Evolutionary conservation across 371 early-diverging fungal species (phyloP), one percentile per base, ranked within the genome.

Genomic region (Capillidium heterosporum): DNA sequence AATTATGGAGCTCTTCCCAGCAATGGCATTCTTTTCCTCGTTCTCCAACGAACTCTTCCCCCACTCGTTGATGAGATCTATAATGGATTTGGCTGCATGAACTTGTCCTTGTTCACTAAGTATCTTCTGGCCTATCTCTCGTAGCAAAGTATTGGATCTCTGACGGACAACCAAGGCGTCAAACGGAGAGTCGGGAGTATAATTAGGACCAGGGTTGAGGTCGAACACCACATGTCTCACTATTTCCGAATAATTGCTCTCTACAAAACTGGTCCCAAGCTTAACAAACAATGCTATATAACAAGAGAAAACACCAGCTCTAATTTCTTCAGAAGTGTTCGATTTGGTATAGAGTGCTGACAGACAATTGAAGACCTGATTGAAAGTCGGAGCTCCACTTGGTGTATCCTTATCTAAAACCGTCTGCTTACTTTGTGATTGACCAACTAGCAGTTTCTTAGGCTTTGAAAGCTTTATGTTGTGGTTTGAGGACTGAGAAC

Each of bases 1-100:
- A 8, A 84, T 68, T 27, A 82, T 60, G 0, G 77, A 71, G 48
- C 67, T 74, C 60, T 72, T 85, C 13, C 55, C 32, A 26, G 32
- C 55, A 40, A 63, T 1, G 1, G 4, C 13, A 19, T 17, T 7
- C 21, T 21, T 10, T 19, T 24, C 2, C 1, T 54, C 55, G 17
- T n/a, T 15, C 19, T 42, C 23, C 2, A 17, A 13, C 2, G 26
- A 41, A 2, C 13, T 13, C 13, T 39, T 21, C 8, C n/a, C 28
- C 55, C 55, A 54, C 23, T 54, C 55, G 28, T 40, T 27, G 42
- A 54, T 26, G 24, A 40, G 17, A 21, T 54, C 55, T 23, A 32
- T 19, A 42, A 54, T 32, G 7, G 41, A 27, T 26, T 54, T 54
- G 13, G 32, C 55, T 8, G 55, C 55, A 26, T 54, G 55, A 13